Evolutionary conservation across 1,284 basidiomycete genomes (phyloP).

Genomic region (Ganoderma multipileum): DNA sequence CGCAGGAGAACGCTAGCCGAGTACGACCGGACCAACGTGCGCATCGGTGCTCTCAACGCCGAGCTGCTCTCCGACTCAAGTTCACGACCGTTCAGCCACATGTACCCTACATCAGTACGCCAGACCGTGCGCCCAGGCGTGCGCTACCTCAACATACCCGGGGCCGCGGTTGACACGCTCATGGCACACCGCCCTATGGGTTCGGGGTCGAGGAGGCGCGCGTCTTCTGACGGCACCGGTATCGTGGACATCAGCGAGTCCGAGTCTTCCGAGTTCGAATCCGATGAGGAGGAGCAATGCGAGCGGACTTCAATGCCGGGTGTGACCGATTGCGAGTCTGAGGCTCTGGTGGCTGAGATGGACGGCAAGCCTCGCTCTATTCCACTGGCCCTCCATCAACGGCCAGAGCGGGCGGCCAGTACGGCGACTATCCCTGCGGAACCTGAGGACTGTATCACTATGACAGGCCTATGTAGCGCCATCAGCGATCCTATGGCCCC

Average conservation of each 20-base stretch:
- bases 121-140: neutral
- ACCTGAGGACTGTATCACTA: neutral
- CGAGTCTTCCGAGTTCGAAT: neutral
- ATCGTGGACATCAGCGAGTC: constrained; percentile 3
- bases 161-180: neutral
- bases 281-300: neutral
- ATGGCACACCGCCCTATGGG: neutral
- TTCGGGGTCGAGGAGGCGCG: neutral
- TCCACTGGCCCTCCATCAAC: neutral
- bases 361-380: neutral
- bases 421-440: neutral
- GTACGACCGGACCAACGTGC: neutral
- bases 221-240: neutral
- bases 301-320: neutral
- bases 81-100: neutral
- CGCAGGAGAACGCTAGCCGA: neutral
- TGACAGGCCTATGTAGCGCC: neutral
- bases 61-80: neutral
- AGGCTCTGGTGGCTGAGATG: neutral
- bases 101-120: neutral
- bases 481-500: neutral
- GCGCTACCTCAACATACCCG: neutral
- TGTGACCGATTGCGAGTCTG: neutral
- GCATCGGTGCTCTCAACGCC: neutral
- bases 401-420: neutral